phyloP scores from a whole-genome alignment of 768 basidiomycete genomes.

The Boletus coccyginus region DNA sequence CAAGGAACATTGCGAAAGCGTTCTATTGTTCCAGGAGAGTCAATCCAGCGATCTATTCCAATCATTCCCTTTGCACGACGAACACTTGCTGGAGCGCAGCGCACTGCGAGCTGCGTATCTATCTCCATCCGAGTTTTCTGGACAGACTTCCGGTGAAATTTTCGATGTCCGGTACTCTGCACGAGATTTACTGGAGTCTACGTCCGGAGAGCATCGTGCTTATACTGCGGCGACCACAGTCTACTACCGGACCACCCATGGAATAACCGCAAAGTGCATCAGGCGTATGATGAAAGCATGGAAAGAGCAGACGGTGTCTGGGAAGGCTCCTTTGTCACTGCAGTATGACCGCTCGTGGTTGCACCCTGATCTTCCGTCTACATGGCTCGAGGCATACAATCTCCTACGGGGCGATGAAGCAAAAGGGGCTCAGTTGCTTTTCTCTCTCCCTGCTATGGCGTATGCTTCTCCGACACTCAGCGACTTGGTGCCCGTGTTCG shows the following conservation, averaged over 20 bases:
- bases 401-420: slow-evolving; percentile 16
- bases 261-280: not conserved
- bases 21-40: slow-evolving; percentile 12
- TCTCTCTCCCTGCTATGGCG: slow-evolving; percentile 34
- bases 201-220: slow-evolving; percentile 13
- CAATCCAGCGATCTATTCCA: not conserved
- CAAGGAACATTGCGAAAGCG: slow-evolving; percentile 23
- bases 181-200: slow-evolving; percentile 4
- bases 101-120: slow-evolving; percentile 14
- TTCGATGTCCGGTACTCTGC: slow-evolving; percentile 11
- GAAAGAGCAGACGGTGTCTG: not conserved
- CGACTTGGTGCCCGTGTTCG: slow-evolving; percentile 23
- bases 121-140: slow-evolving; percentile 12
- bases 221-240: slow-evolving; percentile 14
- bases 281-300: slow-evolving; percentile 8
- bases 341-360: slow-evolving; percentile 33
- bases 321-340: slow-evolving; percentile 3
- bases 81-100: slow-evolving; percentile 18
- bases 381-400: slow-evolving; percentile 32
- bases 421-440: slow-evolving; percentile 24
- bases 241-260: not conserved
- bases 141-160: not conserved
- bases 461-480: slow-evolving; percentile 19
- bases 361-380: slow-evolving; percentile 8
- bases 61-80: slow-evolving; percentile 5